phyloP scores from a whole-genome alignment of 768 basidiomycete genomes.

The Suillus variegatus region DNA sequence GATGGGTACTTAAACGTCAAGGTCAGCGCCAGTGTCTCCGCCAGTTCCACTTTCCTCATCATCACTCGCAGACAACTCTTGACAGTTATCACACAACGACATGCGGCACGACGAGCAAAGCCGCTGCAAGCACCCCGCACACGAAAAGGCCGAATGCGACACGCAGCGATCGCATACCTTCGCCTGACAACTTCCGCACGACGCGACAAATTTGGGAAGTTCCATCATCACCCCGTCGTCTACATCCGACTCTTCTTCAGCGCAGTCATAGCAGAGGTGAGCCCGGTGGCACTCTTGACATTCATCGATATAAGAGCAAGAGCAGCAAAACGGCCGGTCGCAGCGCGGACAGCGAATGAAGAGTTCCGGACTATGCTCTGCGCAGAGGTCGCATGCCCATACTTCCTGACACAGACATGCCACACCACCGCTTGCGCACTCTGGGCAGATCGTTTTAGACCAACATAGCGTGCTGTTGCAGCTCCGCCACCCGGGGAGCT shows the following conservation, averaged over 20 bases:
- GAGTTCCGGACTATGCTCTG: not conserved
- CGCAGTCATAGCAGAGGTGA: not conserved
- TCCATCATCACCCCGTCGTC: not conserved
- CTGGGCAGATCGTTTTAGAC: slow-evolving; percentile 1
- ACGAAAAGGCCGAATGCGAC: not conserved
- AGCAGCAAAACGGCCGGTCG: not conserved
- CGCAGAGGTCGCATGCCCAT: not conserved
- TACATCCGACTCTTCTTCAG: not conserved
- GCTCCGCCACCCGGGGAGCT: not conserved
- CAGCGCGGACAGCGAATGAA: slow-evolving; percentile 1
- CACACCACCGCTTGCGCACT: not conserved
- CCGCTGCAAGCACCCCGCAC: not conserved
- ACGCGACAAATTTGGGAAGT: not conserved
- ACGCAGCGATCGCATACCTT: slow-evolving; percentile 1
- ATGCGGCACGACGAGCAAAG: not conserved
- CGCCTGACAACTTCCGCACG: not conserved
- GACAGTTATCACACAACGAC: not conserved
- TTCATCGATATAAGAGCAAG: not conserved
- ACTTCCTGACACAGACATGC: slow-evolving; percentile 3
- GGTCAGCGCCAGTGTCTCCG: not conserved
- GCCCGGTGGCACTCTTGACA: not conserved
- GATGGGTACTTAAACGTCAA: not conserved
- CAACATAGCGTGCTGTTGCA: not conserved
- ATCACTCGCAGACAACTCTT: not conserved
- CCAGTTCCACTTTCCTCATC: not conserved